Evolutionary conservation across 75 land plant genomes (phyloP).

Genomic region (Sequoiadendron giganteum): DNA sequence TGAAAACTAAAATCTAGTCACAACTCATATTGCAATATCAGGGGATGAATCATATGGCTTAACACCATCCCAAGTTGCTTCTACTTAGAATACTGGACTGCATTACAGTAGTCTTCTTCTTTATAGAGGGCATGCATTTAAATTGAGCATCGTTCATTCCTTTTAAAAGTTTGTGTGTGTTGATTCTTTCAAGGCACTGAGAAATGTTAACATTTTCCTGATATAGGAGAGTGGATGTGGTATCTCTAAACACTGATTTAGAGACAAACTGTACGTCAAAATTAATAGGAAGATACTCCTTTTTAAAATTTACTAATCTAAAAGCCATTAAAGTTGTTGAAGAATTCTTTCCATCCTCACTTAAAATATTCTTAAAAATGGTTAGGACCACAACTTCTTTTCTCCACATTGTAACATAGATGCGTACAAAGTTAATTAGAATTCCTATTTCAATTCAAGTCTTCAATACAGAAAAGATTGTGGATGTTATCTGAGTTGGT

Average conservation of each 20-base stretch:
- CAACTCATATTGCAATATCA: too few relatives aligned
- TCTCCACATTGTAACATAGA: neutral
- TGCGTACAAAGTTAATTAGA: neutral
- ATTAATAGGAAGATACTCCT: neutral
- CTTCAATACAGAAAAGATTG: neutral
- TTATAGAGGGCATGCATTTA: neutral
- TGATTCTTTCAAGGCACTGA: neutral
- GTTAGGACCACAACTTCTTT: too few relatives aligned
- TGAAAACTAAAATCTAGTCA: too few relatives aligned
- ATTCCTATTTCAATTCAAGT: neutral
- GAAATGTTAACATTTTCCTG: neutral
- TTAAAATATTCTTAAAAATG: neutral
- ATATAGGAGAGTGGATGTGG: neutral
- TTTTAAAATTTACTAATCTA: too few relatives aligned
- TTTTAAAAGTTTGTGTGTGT: neutral
- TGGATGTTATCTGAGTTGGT: neutral
- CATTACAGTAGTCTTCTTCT: neutral
- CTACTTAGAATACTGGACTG: neutral
- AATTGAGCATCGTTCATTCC: neutral
- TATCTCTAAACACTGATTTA: too few relatives aligned
- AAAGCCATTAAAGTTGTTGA: neutral
- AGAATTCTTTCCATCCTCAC: neutral
- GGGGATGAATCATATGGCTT: neutral
- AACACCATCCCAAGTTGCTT: neutral
- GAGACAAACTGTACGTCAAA: neutral